Evolutionary conservation across 345 rosid genomes (phyloP).

Genomic region (Eutrema japonicum): DNA sequence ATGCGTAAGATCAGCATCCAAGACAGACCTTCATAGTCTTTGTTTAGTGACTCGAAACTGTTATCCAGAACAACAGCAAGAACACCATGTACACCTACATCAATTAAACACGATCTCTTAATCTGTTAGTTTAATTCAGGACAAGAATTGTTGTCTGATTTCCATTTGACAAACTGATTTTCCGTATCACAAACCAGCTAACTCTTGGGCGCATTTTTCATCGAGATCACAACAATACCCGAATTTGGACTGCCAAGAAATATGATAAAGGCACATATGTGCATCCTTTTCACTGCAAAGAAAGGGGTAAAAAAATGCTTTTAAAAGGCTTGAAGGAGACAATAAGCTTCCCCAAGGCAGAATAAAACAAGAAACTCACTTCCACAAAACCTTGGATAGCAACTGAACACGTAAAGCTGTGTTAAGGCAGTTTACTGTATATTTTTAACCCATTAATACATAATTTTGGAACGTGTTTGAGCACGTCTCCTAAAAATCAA

Average conservation of each 20-base stretch:
- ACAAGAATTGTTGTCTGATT: conserved; percentile 22
- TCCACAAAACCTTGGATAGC: conserved; percentile 73
- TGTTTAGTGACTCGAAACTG: conserved; percentile 62
- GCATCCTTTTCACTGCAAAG: conserved; percentile 80
- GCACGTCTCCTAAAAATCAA: no score
- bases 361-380: conserved; percentile 53
- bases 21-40: conserved; percentile 69
- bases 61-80: conserved; percentile 76
- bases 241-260: conserved; percentile 77
- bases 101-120: conserved; percentile 1
- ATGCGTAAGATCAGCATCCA: conserved; percentile 12
- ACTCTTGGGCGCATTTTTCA: no score
- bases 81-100: conserved; percentile 88
- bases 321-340: neutral
- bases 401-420: conserved; percentile 66
- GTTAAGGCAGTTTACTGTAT: no score
- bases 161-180: conserved; percentile 24
- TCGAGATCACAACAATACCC: no score
- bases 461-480: no score
- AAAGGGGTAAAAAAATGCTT: neutral
- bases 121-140: conserved; percentile 8
- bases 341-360: conserved; percentile 5
- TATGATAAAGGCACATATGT: conserved; percentile 87
- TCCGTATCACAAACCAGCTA: conserved; percentile 60
- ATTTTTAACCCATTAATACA: no score